phyloP scores from a whole-genome alignment of 768 basidiomycete genomes.

The Pulveroboletus ravenelii region DNA sequence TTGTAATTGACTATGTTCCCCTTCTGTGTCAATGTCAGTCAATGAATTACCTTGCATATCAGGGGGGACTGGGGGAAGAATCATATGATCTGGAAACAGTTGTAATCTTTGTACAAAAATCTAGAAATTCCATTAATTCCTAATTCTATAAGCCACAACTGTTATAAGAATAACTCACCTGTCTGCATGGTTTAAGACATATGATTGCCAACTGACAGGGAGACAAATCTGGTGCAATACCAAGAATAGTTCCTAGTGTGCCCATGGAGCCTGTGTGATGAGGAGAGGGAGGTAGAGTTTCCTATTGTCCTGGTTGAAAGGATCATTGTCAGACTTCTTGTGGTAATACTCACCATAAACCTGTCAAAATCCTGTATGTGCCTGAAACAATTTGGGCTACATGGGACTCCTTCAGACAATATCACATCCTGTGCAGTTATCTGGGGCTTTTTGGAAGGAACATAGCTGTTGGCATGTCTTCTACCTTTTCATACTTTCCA shows the following conservation, averaged over 20 bases:
- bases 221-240: conserved; percentile 39
- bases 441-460: conserved; percentile 22
- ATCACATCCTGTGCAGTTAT: conserved; percentile 21
- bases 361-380: conserved; percentile 21
- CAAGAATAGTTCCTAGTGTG: conserved; percentile 35
- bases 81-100: conserved; percentile 16
- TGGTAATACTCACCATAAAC: conserved; percentile 15
- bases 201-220: conserved; percentile 50
- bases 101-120: conserved; percentile 20
- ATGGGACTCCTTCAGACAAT: conserved; percentile 27
- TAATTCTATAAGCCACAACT: neutral
- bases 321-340: rapidly evolving
- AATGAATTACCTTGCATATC: neutral
- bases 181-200: conserved; percentile 43
- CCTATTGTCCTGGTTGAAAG: conserved; percentile 7
- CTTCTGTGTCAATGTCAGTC: neutral
- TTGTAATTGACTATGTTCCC: neutral
- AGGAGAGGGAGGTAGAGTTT: conserved; percentile 19
- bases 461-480: conserved; percentile 1
- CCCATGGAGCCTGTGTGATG: conserved; percentile 8
- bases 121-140: neutral
- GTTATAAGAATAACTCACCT: conserved; percentile 28
- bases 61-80: conserved; percentile 8
- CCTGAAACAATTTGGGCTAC: conserved; percentile 31
- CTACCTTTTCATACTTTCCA: neutral